These are phyloP conservation scores for Agaricus blazei DNA, from an alignment of 768 basidiomycete genomes.

Conservation along the genomic window DNA sequence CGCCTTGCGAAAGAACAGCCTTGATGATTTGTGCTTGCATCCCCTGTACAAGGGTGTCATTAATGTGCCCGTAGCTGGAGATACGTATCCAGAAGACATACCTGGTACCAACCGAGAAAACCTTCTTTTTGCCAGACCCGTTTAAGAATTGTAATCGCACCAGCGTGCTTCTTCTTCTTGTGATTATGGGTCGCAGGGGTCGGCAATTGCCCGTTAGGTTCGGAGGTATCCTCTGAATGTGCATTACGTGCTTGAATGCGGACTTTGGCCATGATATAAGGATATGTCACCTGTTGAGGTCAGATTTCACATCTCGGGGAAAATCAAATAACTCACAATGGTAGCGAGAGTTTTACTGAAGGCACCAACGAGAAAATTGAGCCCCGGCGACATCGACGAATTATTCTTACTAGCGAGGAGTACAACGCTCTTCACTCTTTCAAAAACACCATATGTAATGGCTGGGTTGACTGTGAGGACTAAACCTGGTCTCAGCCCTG, in stretches of 20 bases:
- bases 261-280: slow-evolving; percentile 96
- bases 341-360: slow-evolving; percentile 94
- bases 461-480: slow-evolving; percentile 98
- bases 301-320: not conserved
- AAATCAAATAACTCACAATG: slow-evolving; percentile 51
- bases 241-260: slow-evolving; percentile 83
- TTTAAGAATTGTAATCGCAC: slow-evolving; percentile 73
- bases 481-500: slow-evolving; percentile 86
- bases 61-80: not conserved
- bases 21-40: slow-evolving; percentile 97
- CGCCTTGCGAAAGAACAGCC: slow-evolving; percentile 91
- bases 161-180: slow-evolving; percentile 46
- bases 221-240: slow-evolving; percentile 43
- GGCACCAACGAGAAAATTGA: slow-evolving; percentile 85
- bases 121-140: slow-evolving; percentile 76
- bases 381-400: slow-evolving; percentile 60
- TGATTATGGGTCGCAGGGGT: slow-evolving; percentile 37
- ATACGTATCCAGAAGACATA: slow-evolving; percentile 26
- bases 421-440: slow-evolving; percentile 78
- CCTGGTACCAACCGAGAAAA: slow-evolving; percentile 93
- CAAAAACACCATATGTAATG: slow-evolving; percentile 94
- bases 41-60: slow-evolving; percentile 46
- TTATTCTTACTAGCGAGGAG: slow-evolving; percentile 48
- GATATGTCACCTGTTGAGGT: slow-evolving; percentile 74
- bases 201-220: slow-evolving; percentile 33